Percentiles rank a stretch among this genome's conserved stretches.
These are phyloP conservation scores for Theileria sp. DNA, from an alignment of 169 alveolate genomes.

Conservation along the genomic window DNA sequence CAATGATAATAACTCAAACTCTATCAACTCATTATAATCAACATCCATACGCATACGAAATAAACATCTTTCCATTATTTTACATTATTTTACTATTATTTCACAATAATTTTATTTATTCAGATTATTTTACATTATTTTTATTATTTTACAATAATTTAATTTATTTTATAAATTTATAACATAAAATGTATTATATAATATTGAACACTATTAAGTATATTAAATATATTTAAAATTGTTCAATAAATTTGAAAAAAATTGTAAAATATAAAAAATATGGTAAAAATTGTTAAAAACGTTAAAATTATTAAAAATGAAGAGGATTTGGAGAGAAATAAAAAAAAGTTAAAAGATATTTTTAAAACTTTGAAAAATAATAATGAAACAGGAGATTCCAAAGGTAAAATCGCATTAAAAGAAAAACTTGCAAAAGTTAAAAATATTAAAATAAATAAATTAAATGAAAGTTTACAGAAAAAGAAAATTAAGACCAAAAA, in stretches of 20 bases:
- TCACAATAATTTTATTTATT: not conserved
- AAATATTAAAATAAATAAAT: not conserved
- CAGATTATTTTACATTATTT: not conserved
- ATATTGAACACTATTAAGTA: not conserved
- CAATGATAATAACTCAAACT: conserved; percentile 47
- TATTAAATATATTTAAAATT: not conserved
- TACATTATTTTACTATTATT: not conserved
- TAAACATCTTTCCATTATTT: conserved; percentile 36
- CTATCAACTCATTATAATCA: conserved; percentile 60
- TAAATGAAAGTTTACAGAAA: not conserved
- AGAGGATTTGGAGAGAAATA: conserved; percentile 13
- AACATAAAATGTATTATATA: no score
- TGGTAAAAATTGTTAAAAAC: conserved; percentile 7
- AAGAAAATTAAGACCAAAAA: not conserved
- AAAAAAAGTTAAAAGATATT: conserved; percentile 20
- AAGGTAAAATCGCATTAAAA: not conserved
- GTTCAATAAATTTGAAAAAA: not conserved
- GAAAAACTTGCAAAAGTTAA: not conserved
- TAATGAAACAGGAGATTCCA: conserved; percentile 18
- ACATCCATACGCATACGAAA: conserved; percentile 58
- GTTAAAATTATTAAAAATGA: conserved; percentile 14
- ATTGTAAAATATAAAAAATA: not conserved
- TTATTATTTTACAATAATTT: not conserved
- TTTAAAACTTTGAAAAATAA: conserved; percentile 29
- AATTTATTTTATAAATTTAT: no score